These are phyloP conservation scores for Elasticomyces elasticus DNA, from an alignment of 495 filamentous ascomycete genomes.

Conservation along the genomic window DNA sequence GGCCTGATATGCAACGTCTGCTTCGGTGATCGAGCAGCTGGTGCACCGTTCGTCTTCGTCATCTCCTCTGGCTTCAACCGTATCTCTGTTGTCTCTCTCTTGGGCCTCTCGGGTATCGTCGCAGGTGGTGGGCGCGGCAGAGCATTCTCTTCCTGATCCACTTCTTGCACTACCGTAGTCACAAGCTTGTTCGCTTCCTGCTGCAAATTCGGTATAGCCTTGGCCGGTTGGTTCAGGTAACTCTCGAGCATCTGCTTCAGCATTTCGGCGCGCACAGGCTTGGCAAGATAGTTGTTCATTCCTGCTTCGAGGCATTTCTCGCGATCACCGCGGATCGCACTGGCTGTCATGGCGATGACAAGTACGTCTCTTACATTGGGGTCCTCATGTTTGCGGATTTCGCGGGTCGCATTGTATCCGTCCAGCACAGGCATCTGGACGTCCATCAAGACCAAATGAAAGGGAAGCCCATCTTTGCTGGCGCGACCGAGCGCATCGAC, in stretches of 20 bases:
- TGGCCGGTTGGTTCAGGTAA: constrained; percentile 31
- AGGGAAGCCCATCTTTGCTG: constrained; percentile 57
- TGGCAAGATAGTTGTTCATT: constrained; percentile 94
- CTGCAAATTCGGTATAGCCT: constrained; percentile 32
- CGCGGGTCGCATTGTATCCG: constrained; percentile 83
- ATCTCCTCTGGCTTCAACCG: constrained; percentile 3
- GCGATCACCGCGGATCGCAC: constrained; percentile 79
- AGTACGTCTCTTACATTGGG: constrained; percentile 64
- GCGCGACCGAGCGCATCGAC: constrained; percentile 72
- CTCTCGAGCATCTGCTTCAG: constrained; percentile 32
- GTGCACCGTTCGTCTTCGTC: neutral
- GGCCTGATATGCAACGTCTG: neutral
- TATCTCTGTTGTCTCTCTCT: neutral
- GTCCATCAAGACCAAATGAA: constrained; percentile 83
- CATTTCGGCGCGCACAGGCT: constrained; percentile 60
- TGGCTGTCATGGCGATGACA: constrained; percentile 89
- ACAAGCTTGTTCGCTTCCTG: constrained; percentile 32
- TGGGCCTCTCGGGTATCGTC: neutral
- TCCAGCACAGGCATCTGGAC: constrained; percentile 91
- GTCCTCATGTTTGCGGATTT: constrained; percentile 63
- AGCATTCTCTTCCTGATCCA: neutral
- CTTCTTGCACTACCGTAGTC: constrained; percentile 9
- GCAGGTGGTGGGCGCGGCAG: neutral
- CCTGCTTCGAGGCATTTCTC: constrained; percentile 87
- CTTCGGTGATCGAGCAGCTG: neutral